A percentile compares a stretch with the other conserved stretches of the same genome.
Evolutionary conservation across 1,139 yeast genomes (phyloP).

Genomic region (Magnusiomyces fungicola): DNA sequence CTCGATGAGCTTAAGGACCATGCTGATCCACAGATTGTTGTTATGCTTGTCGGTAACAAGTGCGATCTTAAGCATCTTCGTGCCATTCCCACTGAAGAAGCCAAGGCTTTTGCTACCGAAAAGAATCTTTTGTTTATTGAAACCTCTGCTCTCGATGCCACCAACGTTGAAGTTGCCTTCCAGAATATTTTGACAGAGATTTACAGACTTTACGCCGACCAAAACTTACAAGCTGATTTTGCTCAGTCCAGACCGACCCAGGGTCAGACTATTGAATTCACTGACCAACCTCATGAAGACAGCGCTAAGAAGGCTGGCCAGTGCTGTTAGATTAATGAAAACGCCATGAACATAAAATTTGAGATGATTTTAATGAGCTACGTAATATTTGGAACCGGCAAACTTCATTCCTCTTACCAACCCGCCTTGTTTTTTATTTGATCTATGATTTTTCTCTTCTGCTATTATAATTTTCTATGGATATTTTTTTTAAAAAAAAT

Average conservation of each 20-base stretch:
- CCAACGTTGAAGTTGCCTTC: conserved; percentile 91
- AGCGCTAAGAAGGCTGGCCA: conserved; percentile 62
- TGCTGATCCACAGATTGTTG: conserved; percentile 94
- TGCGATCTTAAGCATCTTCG: conserved; percentile 92
- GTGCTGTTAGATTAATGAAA: conserved; percentile 28
- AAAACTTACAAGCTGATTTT: conserved; percentile 36
- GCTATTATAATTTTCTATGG: too few relatives aligned
- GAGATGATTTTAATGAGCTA: background rate
- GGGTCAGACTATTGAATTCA: conserved; percentile 88
- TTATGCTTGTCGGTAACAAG: conserved; percentile 94
- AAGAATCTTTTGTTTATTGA: conserved; percentile 89
- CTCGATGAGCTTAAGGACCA: conserved; percentile 90
- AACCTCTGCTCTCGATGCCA: conserved; percentile 93
- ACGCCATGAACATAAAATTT: background rate
- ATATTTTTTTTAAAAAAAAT: too few relatives aligned
- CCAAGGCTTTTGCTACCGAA: conserved; percentile 87
- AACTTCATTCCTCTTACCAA: background rate
- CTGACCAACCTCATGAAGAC: conserved; percentile 86
- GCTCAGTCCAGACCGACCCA: conserved; percentile 46
- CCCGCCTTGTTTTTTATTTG: too few relatives aligned
- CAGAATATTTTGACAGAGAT: conserved; percentile 87
- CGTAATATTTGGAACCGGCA: too few relatives aligned
- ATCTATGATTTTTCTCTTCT: too few relatives aligned
- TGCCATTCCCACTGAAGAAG: conserved; percentile 97
- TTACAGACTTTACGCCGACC: conserved; percentile 69